Conservation (phyloP, 441 rosid species). For the Corymbia citriodora region DNA sequence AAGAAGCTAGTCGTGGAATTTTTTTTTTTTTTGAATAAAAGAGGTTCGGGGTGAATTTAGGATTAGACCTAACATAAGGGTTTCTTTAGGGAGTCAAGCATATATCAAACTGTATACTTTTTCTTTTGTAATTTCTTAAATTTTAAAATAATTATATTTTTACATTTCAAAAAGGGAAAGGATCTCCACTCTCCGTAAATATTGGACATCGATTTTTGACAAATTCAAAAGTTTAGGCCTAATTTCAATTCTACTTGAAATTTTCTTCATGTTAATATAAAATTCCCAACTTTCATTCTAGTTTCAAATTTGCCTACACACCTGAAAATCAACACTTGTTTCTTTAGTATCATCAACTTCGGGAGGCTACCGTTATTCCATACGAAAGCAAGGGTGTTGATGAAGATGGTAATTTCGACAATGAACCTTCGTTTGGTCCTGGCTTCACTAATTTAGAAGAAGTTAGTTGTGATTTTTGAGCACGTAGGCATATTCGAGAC, state of each 20-base stretch:
- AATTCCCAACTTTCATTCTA: background rate
- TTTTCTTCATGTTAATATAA: background rate
- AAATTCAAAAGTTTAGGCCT: background rate
- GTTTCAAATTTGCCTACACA: rapidly evolving
- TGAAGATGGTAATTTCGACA: rapidly evolving
- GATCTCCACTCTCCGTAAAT: background rate
- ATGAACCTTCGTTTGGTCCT: rapidly evolving
- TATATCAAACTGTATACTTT: rapidly evolving
- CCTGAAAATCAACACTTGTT: background rate
- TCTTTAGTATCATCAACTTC: rapidly evolving
- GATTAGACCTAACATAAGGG: background rate
- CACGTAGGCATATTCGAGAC: rapidly evolving
- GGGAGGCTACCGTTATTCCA: rapidly evolving
- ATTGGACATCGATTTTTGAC: background rate
- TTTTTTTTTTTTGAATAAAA: background rate
- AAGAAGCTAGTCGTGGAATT: rapidly evolving
- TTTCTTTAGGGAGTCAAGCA: background rate
- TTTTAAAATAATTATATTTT: background rate
- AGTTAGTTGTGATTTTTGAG: rapidly evolving
- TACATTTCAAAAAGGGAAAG: background rate
- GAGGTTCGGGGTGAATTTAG: background rate
- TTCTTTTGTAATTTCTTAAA: background rate
- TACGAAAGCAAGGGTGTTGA: background rate
- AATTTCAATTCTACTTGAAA: no score
- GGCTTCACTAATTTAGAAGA: rapidly evolving